Evolutionary conservation across 306 rosid genomes (phyloP).

Genomic region (Quercus ilex): DNA sequence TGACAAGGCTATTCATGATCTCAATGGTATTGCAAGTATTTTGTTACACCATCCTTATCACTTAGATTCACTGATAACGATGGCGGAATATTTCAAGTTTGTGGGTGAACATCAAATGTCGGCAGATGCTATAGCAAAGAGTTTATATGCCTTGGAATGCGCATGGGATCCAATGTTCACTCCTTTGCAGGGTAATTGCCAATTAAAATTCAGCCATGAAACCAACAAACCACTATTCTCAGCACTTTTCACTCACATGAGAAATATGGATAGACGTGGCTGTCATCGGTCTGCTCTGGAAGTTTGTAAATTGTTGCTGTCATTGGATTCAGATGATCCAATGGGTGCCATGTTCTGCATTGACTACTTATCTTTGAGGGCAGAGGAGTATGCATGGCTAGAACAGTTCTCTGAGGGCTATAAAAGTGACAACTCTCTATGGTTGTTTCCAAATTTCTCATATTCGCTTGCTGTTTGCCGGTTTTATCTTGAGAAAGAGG

Average conservation of each 20-base stretch:
- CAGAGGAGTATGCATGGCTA: constrained; percentile 92
- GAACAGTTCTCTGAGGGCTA: constrained; percentile 80
- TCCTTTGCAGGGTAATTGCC: constrained; percentile 84
- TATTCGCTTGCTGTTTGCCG: constrained; percentile 85
- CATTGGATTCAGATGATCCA: constrained; percentile 88
- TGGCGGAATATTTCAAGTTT: constrained; percentile 90
- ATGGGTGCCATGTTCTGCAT: constrained; percentile 88
- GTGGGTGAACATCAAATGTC: constrained; percentile 91
- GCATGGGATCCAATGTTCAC: constrained; percentile 95
- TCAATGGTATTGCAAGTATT: constrained; percentile 67
- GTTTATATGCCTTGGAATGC: constrained; percentile 88
- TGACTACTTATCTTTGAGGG: constrained; percentile 84
- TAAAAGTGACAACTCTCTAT: constrained; percentile 73
- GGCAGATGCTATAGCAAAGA: constrained; percentile 73
- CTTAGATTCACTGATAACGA: constrained; percentile 74
- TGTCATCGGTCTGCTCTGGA: constrained; percentile 97
- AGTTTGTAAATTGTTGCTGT: constrained; percentile 88
- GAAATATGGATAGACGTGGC: constrained; percentile 88
- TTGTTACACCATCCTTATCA: constrained; percentile 73
- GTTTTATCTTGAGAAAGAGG: constrained; percentile 66
- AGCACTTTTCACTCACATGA: constrained; percentile 84
- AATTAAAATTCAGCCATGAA: constrained; percentile 70
- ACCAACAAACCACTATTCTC: constrained; percentile 67
- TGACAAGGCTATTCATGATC: constrained; percentile 80
- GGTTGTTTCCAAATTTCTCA: constrained; percentile 93